Evolutionary conservation across 2,329 filamentous ascomycete species (phyloP), one percentile per base, ranked within the genome.

Genomic region (Chalaropsis ovoidea): DNA sequence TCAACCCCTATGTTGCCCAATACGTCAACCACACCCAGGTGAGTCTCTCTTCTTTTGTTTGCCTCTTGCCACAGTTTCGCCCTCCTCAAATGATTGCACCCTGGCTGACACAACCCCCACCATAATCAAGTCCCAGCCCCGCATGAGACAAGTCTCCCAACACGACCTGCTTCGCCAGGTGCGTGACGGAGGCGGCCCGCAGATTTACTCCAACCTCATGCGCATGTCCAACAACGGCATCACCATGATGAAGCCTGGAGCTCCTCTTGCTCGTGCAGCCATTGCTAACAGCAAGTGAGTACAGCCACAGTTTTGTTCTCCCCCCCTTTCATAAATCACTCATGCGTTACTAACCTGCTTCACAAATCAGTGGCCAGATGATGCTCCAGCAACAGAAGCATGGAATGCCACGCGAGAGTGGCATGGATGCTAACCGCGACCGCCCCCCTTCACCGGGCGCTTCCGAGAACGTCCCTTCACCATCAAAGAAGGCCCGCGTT

Each of bases 11-110:
- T 67, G 86, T 90, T 60, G 82, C 82, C 69, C 85, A 89, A 77
- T 96, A 95, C 75, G 84, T 95, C 67, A 78, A 82, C 67, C 89
- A 95, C 72, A 91, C 87, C 69, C 89, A 95, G 82, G 92, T 95
- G 83, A 67, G 72, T 68, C 10, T 27, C 24, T 52, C 1, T 27
- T 52, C 13, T 49, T 49, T 49, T 22, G 17, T 13, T 17, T n/a
- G n/a, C n/a, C n/a, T n/a, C n/a, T 58, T 35, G 54, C 15, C 54
- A 58, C 27, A 8, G 24, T 35, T 17, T 11, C 31, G 4, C 15
- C 54, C 6, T 17, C 13, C 10, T 10, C 27, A 2, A 22, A 27
- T 24, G 15, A 5, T 3, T 24, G 47, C 19, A 52, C 22, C 11
- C 15, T 52, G 47, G 15, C 47, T 52, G 22, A 52, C 47, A 15